Conservation (phyloP, 768 basidiomycete species). For the Melanogaster broomeanus region DNA sequence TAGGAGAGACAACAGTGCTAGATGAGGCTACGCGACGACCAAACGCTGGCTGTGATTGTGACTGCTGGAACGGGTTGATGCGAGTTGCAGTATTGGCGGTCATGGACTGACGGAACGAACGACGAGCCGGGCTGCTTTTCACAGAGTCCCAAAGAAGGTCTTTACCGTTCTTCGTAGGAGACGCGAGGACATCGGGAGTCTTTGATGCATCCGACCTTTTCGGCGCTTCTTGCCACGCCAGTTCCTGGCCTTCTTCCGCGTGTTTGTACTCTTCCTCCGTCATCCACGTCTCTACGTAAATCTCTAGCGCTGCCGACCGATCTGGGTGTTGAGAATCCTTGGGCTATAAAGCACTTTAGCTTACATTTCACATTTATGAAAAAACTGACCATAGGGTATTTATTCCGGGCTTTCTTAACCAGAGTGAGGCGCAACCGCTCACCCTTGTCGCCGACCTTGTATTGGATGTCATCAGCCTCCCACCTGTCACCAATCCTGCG, state of each 20-base stretch:
- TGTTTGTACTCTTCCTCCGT: constrained; percentile 70
- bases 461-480: constrained; percentile 68
- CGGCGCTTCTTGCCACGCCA: constrained; percentile 70
- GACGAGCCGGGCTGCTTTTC: constrained; percentile 42
- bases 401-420: constrained; percentile 69
- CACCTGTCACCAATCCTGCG: constrained; percentile 74
- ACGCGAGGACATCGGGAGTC: constrained; percentile 40
- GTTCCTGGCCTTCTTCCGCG: constrained; percentile 58
- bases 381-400: constrained; percentile 70
- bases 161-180: constrained; percentile 53
- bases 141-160: constrained; percentile 70
- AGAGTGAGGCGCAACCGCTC: constrained; percentile 68
- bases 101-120: constrained; percentile 49
- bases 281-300: constrained; percentile 79
- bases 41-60: constrained; percentile 34
- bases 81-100: constrained; percentile 45
- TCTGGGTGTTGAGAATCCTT: constrained; percentile 80
- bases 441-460: constrained; percentile 72
- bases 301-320: constrained; percentile 62
- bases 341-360: constrained; percentile 48
- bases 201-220: constrained; percentile 45
- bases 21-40: constrained; percentile 47
- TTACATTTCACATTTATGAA: background rate
- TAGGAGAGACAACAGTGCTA: constrained; percentile 26
- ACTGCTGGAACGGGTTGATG: constrained; percentile 50